Base-by-base conservation (phyloP, 306 rosid genomes). In the Fragaria nilgerrensis region DNA sequence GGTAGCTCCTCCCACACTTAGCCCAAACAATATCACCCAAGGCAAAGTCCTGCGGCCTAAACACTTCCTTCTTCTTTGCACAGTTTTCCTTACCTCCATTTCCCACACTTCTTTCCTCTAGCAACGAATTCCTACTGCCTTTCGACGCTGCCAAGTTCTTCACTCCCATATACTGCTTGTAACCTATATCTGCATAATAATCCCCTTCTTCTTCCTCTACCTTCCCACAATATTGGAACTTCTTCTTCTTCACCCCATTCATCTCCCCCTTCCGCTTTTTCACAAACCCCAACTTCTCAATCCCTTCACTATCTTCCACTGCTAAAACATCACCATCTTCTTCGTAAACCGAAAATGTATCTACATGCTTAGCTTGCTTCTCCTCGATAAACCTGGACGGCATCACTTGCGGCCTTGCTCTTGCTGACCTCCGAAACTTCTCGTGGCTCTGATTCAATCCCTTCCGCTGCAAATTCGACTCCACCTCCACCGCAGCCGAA, bases 21-120 rank as follows among this genome's bases (percentile, higher is more conserved):
- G 97, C 99, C 99, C 99, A 95, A 78, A 95, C 97, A 48, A 95
- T 82, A 77, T 92, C 97, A 9, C 97, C 99, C 87, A 91, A 80
- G 59, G 97, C 85, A 83, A 95, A 95, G 76, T 95, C 97, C 84
- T 85, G 90, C 1, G 89, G 94, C 81, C 81, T 92, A 65, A 89
- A 95, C 44, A 87, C 19, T 29, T 95, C 90, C 39, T 82, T 92
- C 81, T 83, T 86, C 80, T 79, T 92, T 20, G 39, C 90, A 70
- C 65, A 67, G 74, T 80, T 82, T 70, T 44, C 79, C 52, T 71
- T 74, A 52, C 89, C 74, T 15, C 80, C 79, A 77, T 75, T 75
- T 58, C 75, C 82, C 64, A 79, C 89, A 44, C 75, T 83, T 56
- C 76, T 83, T 44, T 75, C 73, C 59, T 70, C 72, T 1, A 64